Base-by-base conservation (phyloP, 192 early-diverging fungal genomes). In the Coemansia brasiliensis region DNA sequence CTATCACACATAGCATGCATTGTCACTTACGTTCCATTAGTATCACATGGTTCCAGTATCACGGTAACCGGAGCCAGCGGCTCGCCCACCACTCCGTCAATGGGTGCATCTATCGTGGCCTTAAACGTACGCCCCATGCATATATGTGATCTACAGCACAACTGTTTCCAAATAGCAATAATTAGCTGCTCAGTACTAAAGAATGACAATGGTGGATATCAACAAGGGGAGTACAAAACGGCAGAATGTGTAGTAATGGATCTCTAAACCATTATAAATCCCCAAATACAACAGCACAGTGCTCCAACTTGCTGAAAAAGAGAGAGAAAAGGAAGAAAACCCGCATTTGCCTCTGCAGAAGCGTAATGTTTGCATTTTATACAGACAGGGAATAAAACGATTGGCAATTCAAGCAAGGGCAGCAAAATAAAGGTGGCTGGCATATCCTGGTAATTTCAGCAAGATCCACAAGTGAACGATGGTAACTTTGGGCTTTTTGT, bases 21-120 rank as follows among this genome's bases (percentile, higher is more conserved):
- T 20, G 17, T 18, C 32, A 68, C 75, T 79, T 72, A 79, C 75
- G 32, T 58, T 65, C 75, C 75, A 20, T 72, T 25, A 6, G 49
- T 15, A 53, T 79, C 70, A 12, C 68, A 13, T 27, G 42, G 61
- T 58, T 69, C 75, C 42, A 79, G 24, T 17, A 27, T 42, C 15
- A 79, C 63, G 41, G 55, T 72, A 24, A 79, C 61, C 25, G 69
- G 29, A 11, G 40, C 55, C 25, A 79, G 57, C 3, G 13, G 43
- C 40, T 57, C 45, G 25, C 52, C 27, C 8, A 56, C 75, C 5
- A 65, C 40, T 18, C 65, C 69, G 20, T 51, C 18, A 16, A 21
- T n/a, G 12, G 75, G 75, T 12, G 75, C 22, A 6, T 62, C 35
- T 20, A 79, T 52, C 6, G 57, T 56, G 21, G 65, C 69, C 37